Evolutionary conservation across 768 basidiomycete genomes (phyloP), one percentile per base, ranked within the genome.

Genomic region (Auricularia cornea): DNA sequence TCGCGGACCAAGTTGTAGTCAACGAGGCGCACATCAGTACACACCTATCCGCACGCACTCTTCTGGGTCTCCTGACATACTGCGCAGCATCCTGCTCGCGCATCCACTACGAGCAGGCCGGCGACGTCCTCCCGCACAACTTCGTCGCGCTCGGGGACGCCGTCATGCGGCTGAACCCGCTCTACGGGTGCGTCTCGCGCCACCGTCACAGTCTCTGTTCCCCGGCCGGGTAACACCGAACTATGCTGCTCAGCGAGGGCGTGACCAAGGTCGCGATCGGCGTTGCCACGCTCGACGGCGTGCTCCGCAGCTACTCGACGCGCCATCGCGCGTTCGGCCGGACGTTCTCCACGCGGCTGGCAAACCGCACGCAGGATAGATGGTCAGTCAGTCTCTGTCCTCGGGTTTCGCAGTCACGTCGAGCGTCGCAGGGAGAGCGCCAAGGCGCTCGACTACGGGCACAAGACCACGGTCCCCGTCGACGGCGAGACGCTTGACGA

Each of bases 91-190:
- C 68, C 3, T 66, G 67, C 4, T 64, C 66, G 6, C 74, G 54
- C 26, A 26, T 74, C 29, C 68, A 62, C n/a, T 76, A 75, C 60
- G 70, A 75, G 44, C 41, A 48, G 26, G 70, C 65, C 4, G 59
- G 40, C 16, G 67, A 71, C 41, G 32, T 29, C 4, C 62, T 76
- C 12, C 76, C 76, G 1, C 60, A 63, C 12, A 77, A 76, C 62
- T 77, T 69, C 48, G 64, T 76, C 44, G 75, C 74, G 1, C 11
- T 76, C n/a, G 76, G 76, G 20, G 76, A 77, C 60, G 71, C 73
- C 33, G 68, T 73, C 10, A 72, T 76, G 73, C 48, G 48, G 33
- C 26, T 72, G 12, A 70, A 71, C 51, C 72, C 71, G 10, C 48
- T 66, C 2, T 64, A 57, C 62, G 70, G 66, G 67, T 68, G 23